Evolutionary conservation across 441 rosid species (phyloP).

Genomic region (Bocquillonia castaneifolia): DNA sequence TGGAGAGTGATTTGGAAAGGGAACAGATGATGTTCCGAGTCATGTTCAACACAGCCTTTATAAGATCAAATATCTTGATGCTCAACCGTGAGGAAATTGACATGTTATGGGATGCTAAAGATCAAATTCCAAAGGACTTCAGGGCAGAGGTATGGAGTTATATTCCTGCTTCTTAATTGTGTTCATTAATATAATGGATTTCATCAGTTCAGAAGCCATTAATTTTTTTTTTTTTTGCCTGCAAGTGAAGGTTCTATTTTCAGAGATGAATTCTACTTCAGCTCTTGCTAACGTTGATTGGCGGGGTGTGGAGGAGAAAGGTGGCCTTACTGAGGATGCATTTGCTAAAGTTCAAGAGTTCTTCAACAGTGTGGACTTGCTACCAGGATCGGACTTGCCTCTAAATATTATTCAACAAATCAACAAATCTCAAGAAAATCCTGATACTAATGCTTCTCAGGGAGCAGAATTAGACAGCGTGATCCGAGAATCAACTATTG

Average conservation of each 20-base stretch:
- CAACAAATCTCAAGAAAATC: constrained; percentile 45
- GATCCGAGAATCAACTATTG: constrained; percentile 34
- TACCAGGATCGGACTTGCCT: constrained; percentile 52
- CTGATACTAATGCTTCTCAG: constrained; percentile 38
- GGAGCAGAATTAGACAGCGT: constrained; percentile 34
- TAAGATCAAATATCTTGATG: constrained; percentile 69
- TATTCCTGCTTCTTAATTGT: constrained; percentile 8
- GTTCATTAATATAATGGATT: constrained; percentile 9
- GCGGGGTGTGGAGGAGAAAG: constrained; percentile 58
- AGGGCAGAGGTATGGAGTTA: constrained; percentile 66
- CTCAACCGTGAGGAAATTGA: constrained; percentile 80
- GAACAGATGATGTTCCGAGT: constrained; percentile 84
- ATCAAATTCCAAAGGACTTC: constrained; percentile 74
- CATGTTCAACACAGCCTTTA: constrained; percentile 85
- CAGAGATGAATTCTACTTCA: constrained; percentile 67
- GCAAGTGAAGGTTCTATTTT: constrained; percentile 66
- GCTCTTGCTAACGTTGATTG: constrained; percentile 49
- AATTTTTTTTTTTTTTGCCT: constrained; percentile 31
- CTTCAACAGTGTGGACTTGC: constrained; percentile 60
- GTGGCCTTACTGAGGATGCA: constrained; percentile 76
- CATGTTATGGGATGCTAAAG: constrained; percentile 62
- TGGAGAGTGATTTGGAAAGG: constrained; percentile 56
- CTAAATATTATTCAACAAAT: constrained; percentile 53
- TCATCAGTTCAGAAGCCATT: constrained; percentile 16
- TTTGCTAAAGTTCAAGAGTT: constrained; percentile 75